These are phyloP conservation scores for Aspergillus steynii DNA, from an alignment of 495 filamentous ascomycete species.

Conservation along the genomic window DNA sequence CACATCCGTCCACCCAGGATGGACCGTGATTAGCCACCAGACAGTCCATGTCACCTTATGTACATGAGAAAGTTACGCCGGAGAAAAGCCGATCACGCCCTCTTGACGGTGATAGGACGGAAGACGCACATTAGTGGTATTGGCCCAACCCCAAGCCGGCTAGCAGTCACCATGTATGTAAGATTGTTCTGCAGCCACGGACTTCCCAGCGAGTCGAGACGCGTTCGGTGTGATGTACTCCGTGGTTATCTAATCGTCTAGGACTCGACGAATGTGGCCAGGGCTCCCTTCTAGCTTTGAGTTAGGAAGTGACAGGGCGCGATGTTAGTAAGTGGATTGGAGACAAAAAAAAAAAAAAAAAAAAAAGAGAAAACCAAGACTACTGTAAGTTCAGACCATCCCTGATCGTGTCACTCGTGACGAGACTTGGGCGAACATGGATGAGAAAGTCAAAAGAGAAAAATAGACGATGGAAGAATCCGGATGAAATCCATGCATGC, in stretches of 20 bases:
- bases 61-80: neutral
- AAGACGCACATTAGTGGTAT: constrained; percentile 12
- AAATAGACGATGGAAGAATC: neutral
- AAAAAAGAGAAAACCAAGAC: neutral
- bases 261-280: neutral
- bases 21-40: neutral
- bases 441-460: neutral
- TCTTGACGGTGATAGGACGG: neutral
- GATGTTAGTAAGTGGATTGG: neutral
- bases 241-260: neutral
- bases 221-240: neutral
- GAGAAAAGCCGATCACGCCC: constrained; percentile 6
- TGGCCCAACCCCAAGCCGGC: neutral
- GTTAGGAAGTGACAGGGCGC: neutral
- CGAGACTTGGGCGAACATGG: neutral
- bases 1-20: neutral
- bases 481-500: neutral
- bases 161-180: constrained; percentile 7
- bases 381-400: neutral
- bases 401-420: neutral
- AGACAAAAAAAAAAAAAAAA: neutral
- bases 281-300: neutral
- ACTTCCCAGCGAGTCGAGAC: neutral
- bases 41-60: neutral
- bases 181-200: constrained; percentile 1